Percentiles rank a stretch among this genome's conserved stretches.
Conservation (phyloP, 2,329 filamentous ascomycete genomes). For the Monosporascus ibericus region DNA sequence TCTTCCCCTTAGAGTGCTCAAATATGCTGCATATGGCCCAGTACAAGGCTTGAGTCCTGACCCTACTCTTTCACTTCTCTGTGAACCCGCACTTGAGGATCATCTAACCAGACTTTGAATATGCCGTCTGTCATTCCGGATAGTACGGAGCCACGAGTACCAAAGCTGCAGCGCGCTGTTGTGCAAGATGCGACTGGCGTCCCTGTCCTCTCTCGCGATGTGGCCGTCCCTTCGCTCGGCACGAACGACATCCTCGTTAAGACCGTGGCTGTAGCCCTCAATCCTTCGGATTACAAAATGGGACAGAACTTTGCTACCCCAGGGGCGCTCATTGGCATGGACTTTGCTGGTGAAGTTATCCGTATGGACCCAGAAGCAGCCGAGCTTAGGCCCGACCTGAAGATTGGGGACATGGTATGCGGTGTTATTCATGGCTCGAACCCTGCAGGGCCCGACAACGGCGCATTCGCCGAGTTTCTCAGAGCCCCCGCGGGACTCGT, state of each 20-base stretch:
- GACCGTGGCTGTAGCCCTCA: neutral
- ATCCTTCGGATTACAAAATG: neutral
- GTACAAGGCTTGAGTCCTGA: no score
- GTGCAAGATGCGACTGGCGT: no score
- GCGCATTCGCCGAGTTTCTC: neutral
- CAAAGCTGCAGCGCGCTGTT: no score
- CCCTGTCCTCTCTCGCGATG: no score
- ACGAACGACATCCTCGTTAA: neutral
- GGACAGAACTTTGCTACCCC: neutral
- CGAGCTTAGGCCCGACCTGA: neutral
- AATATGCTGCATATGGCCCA: no score
- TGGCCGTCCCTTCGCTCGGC: no score
- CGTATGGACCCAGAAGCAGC: neutral
- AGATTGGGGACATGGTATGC: neutral
- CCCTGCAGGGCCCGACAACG: neutral
- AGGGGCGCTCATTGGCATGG: neutral
- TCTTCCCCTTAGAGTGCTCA: no score
- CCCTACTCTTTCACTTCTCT: no score
- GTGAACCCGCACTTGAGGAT: no score
- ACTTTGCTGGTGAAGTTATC: neutral
- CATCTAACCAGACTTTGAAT: no score
- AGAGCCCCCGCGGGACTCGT: neutral
- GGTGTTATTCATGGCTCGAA: neutral
- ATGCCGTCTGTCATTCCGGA: no score
- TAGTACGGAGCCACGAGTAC: no score